Base-by-base conservation (phyloP, 2,329 filamentous ascomycete genomes). In the Cryphonectria carpinicola region DNA sequence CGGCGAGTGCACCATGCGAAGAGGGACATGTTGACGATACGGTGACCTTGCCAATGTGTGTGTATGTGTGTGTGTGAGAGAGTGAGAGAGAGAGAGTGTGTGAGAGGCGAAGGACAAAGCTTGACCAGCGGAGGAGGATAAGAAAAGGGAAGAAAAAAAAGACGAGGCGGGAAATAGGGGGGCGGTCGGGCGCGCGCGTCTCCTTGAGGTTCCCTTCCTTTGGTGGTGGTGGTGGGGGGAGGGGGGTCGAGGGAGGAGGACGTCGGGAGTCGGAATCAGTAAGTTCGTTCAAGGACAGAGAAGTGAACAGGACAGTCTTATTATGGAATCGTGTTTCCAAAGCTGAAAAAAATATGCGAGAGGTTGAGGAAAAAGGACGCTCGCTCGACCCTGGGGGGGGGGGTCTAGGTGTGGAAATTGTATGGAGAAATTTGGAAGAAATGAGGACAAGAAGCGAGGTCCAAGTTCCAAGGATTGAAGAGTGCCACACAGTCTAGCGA, bases 1-100 rank as follows among this genome's bases (percentile, higher is more conserved):
- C 87, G 83, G 76, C 84, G 84, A 74, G 85, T 82, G 72, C 82
- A 84, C 87, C 87, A 89, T 52, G 76, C 76, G 75, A 89, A 85
- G 73, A 88, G 75, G 71, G 84, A 83, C 87, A 89, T 89, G 54
- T 74, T 75, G 75, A 72, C 63, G 61, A 39, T 56, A 58, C 32
- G 70, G 75, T 72, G 66, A 70, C 64, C 41, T 71, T 70, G 65
- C 41, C 68, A 56, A 65, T 69, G 70, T 49, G 43, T 32, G 28
- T 32, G 28, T 32, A 3, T 43, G 41, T 46, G 41, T 46, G 37
- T 49, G 6, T 49, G 71, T 60, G 56, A n/a, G n/a, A n/a, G n/a
- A n/a, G n/a, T n/a, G n/a, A n/a, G n/a, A n/a, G n/a, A n/a, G n/a
- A n/a, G n/a, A n/a, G n/a, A n/a, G n/a, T n/a, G n/a, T n/a, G n/a